A percentile compares a stretch with the other conserved stretches of the same genome.
phyloP scores from a whole-genome alignment of 2,329 filamentous ascomycete species.

The Fusarium anguioides region DNA sequence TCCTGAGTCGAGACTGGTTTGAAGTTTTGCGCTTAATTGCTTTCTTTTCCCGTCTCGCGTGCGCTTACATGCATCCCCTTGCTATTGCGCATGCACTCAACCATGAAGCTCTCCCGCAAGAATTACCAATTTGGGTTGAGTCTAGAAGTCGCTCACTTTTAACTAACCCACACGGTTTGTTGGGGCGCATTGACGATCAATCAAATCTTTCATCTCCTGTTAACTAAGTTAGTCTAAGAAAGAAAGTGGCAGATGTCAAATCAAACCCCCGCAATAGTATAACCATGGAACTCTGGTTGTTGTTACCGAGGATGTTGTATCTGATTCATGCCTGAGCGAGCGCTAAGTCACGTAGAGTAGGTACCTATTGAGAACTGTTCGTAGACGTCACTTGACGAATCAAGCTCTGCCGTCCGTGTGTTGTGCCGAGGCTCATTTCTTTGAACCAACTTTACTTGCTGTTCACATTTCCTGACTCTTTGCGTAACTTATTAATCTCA shows the following conservation, averaged over 20 bases:
- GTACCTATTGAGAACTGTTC: constrained; percentile 5
- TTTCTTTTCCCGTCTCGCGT: constrained; percentile 7
- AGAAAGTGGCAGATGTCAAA: background rate
- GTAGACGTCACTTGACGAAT: constrained; percentile 17
- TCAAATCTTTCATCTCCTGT: background rate
- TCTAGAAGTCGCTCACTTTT: background rate
- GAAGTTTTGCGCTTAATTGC: background rate
- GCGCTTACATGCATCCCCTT: constrained; percentile 28
- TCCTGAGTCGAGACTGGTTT: no score
- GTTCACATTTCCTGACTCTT: background rate
- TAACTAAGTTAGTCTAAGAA: background rate
- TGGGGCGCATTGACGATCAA: constrained; percentile 8
- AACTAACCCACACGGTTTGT: background rate
- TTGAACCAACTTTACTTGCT: constrained; percentile 2
- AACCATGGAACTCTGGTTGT: background rate
- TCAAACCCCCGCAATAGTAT: background rate
- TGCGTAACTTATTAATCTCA: background rate
- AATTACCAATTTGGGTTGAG: constrained; percentile 34
- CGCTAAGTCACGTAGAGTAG: background rate
- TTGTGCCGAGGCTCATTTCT: constrained; percentile 25
- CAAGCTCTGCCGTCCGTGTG: no score
- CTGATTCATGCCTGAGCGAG: background rate
- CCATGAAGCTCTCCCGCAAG: constrained; percentile 30
- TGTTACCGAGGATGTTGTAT: background rate
- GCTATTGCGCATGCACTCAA: constrained; percentile 7